Evolutionary conservation across 225 moss, liverwort and hornwort species (phyloP).

Genomic region (Bryoerythrophyllum caledonicum): DNA sequence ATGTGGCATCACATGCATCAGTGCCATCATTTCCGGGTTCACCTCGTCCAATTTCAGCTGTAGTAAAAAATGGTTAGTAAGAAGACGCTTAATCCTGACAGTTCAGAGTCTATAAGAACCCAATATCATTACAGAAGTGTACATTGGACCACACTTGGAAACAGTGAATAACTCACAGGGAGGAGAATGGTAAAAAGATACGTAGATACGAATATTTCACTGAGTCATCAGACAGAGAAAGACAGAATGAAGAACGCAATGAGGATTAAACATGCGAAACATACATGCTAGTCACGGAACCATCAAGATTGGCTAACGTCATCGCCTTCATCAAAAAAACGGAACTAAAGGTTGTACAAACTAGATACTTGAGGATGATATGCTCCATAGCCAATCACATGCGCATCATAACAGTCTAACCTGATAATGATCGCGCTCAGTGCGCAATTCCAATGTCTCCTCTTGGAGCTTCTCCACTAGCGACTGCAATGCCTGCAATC

Average conservation of each 20-base stretch:
- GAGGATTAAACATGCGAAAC: not conserved
- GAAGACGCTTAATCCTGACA: not conserved
- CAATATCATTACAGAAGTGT: not conserved
- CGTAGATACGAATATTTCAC: not conserved
- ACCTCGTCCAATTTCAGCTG: slow-evolving; percentile 74
- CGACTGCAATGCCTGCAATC: slow-evolving; percentile 52
- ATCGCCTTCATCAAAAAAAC: not conserved
- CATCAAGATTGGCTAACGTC: not conserved
- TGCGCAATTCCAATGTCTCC: slow-evolving; percentile 69
- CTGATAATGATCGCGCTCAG: slow-evolving; percentile 74
- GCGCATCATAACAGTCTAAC: slow-evolving; percentile 26
- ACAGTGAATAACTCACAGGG: not conserved
- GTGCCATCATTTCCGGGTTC: slow-evolving; percentile 63
- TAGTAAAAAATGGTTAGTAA: not conserved
- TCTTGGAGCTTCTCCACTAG: slow-evolving; percentile 68
- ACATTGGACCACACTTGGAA: not conserved
- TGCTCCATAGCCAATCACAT: not conserved
- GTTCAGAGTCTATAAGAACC: not conserved
- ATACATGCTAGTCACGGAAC: not conserved
- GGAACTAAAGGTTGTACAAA: not conserved
- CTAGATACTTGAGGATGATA: not conserved
- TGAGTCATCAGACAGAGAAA: not conserved
- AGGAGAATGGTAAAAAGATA: not conserved
- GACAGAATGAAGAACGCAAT: not conserved
- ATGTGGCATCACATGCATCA: slow-evolving; percentile 64